Base-by-base conservation (phyloP, 148 eudicot species). In the Fallopia convolvulus region DNA sequence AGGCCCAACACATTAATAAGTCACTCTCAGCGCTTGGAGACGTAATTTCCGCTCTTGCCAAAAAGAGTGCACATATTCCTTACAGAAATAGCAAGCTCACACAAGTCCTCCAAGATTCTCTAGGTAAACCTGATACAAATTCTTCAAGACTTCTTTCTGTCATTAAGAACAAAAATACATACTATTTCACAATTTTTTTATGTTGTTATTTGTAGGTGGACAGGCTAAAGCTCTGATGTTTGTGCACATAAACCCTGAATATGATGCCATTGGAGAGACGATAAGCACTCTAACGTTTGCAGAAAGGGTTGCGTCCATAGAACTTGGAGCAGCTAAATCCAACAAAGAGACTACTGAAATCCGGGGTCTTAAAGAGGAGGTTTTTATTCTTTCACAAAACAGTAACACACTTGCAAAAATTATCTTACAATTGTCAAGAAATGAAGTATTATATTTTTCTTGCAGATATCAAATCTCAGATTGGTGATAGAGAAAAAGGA, bases 21-120 rank as follows among this genome's bases (percentile, higher is more conserved):
- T 94, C 98, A 4, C 92, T 94, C 55, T 94, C 98, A 30, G 95
- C 98, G 21, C 89, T 94, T 78, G 98, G 98, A 75, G 98, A 94
- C 79, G 98, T 94, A 61, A 90, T 94, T 70, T 89, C 97, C 58
- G 98, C 98, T 80, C 85, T 94, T 81, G 97, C 98, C 79, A 85
- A 84, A 71, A 94, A 88, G 84, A 92, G 90, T 81, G 88, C 89
- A 80, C 98, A 94, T 80, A 87, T 94, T 81, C 98, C 98, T 32
- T 94, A 92, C 78, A 90, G 98, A 87, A 94, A 94, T 77, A 92
- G 95, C 40, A 94, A 92, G 87, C 81, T 94, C 81, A 94, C 98
- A 32, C 97, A 90, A 84, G 74, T 92, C 58, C 93, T 94, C 68
- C 98, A 94, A 80, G 95, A 94, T 81, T 94, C 98, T 73, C 79